Evolutionary conservation across 345 rosid species (phyloP).

Genomic region (Moringa oleifera): DNA sequence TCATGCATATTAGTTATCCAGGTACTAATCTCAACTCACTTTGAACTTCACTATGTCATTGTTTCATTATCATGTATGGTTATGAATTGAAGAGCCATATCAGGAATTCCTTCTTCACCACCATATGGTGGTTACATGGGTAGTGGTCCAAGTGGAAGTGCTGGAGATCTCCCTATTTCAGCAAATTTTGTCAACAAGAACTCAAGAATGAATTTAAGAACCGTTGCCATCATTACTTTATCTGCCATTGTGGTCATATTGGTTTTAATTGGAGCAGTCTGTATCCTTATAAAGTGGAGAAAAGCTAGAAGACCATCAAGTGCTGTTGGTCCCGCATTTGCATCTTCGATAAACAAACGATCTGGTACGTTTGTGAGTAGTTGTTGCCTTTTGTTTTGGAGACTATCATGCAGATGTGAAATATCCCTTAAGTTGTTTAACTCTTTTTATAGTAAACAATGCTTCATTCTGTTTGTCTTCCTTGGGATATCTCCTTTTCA

Average conservation of each 20-base stretch:
- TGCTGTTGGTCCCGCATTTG: conserved; percentile 75
- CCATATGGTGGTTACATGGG: conserved; percentile 50
- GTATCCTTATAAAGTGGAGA: conserved; percentile 67
- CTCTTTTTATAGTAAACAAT: background rate
- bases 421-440: background rate
- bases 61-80: conserved; percentile 10
- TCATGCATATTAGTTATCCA: conserved; percentile 67
- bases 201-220: conserved; percentile 66
- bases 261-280: conserved; percentile 68
- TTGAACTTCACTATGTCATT: conserved; percentile 12
- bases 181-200: conserved; percentile 58
- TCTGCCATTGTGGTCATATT: conserved; percentile 74
- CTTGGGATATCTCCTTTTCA: no score
- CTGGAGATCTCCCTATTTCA: conserved; percentile 65
- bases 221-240: conserved; percentile 61
- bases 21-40: conserved; percentile 42
- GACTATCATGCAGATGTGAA: conserved; percentile 1
- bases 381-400: conserved; percentile 10
- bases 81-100: conserved; percentile 16
- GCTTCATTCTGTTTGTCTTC: background rate
- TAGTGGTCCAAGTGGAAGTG: conserved; percentile 61
- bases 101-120: conserved; percentile 87
- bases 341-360: conserved; percentile 74
- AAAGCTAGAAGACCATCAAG: conserved; percentile 74
- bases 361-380: conserved; percentile 44